These are phyloP conservation scores for Lipomyces sp. DNA, from an alignment of 805 yeast species.

Conservation along the genomic window DNA sequence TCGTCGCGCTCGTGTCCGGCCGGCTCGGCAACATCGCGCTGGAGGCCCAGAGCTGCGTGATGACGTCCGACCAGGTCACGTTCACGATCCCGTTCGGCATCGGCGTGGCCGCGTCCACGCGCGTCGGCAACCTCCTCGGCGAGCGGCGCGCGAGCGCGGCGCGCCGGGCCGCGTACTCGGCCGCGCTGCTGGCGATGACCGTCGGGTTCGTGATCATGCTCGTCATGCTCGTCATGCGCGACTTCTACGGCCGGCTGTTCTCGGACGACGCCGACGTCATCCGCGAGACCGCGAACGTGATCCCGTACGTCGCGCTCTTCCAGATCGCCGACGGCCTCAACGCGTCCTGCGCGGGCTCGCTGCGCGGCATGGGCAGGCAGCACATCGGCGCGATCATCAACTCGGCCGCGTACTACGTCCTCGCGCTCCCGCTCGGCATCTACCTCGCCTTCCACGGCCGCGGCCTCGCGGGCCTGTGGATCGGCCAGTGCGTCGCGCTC, in stretches of 20 bases:
- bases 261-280: conserved; percentile 60
- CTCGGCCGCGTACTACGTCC: conserved; percentile 63
- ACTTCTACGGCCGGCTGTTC: conserved; percentile 55
- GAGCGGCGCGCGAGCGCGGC: conserved; percentile 39
- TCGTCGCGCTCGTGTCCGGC: conserved; percentile 53
- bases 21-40: conserved; percentile 51
- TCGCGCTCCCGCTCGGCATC: conserved; percentile 67
- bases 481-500: conserved; percentile 53
- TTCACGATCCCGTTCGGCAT: conserved; percentile 59
- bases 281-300: conserved; percentile 48
- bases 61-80: conserved; percentile 50
- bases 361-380: conserved; percentile 76
- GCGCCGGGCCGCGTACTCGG: conserved; percentile 45
- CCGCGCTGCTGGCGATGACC: conserved; percentile 40
- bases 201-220: conserved; percentile 35
- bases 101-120: conserved; percentile 53
- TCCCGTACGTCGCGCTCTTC: conserved; percentile 63
- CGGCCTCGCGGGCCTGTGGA: conserved; percentile 66
- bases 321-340: conserved; percentile 70
- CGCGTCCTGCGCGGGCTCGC: conserved; percentile 66
- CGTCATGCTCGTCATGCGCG: conserved; percentile 46
- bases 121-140: conserved; percentile 56
- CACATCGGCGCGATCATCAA: conserved; percentile 68
- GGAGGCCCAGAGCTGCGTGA: conserved; percentile 56
- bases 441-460: conserved; percentile 51